These are phyloP conservation scores for Picocystis sp. DNA, from an alignment of 163 green algal genomes.

Conservation along the genomic window DNA sequence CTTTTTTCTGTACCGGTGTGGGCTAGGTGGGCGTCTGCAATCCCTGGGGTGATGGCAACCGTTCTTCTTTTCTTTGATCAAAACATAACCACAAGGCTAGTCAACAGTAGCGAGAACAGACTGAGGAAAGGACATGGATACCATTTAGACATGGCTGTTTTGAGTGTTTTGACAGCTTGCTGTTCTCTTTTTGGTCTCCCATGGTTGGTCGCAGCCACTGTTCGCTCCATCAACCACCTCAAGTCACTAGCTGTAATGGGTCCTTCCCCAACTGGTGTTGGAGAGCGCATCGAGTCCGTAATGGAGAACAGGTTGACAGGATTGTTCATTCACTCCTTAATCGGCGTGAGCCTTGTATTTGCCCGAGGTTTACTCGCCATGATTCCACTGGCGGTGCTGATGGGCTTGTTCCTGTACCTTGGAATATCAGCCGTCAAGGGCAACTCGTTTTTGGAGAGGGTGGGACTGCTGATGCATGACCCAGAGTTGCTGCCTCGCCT, in stretches of 20 bases:
- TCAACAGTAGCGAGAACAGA: slow-evolving; percentile 9
- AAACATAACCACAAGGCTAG: slow-evolving; percentile 11
- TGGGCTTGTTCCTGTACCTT: slow-evolving; percentile 6
- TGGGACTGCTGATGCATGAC: slow-evolving; percentile 4
- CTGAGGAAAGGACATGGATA: slow-evolving; percentile 12
- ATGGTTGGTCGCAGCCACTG: slow-evolving; percentile 10
- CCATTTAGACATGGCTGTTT: slow-evolving; percentile 8
- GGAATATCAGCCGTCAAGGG: slow-evolving; percentile 5
- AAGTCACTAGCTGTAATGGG: slow-evolving; percentile 1
- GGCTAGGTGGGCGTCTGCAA: background rate
- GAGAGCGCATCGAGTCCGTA: slow-evolving; percentile 1
- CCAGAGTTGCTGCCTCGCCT: background rate
- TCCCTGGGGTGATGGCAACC: slow-evolving; percentile 3
- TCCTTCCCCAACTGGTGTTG: background rate
- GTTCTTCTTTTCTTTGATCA: slow-evolving; percentile 12
- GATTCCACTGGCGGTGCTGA: slow-evolving; percentile 1
- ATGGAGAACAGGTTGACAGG: slow-evolving; percentile 5
- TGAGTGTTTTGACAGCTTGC: background rate
- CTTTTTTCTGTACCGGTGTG: slow-evolving; percentile 1
- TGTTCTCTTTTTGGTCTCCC: slow-evolving; percentile 7
- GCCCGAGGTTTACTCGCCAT: background rate
- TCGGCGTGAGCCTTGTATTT: slow-evolving; percentile 3
- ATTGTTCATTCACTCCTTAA: slow-evolving; percentile 3
- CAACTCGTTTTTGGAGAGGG: slow-evolving; percentile 6
- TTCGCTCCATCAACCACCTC: slow-evolving; percentile 7